A percentile compares a stretch with the other conserved stretches of the same genome.
Evolutionary conservation across 2,329 filamentous ascomycete species (phyloP).

Genomic region (Xylaria sp.): DNA sequence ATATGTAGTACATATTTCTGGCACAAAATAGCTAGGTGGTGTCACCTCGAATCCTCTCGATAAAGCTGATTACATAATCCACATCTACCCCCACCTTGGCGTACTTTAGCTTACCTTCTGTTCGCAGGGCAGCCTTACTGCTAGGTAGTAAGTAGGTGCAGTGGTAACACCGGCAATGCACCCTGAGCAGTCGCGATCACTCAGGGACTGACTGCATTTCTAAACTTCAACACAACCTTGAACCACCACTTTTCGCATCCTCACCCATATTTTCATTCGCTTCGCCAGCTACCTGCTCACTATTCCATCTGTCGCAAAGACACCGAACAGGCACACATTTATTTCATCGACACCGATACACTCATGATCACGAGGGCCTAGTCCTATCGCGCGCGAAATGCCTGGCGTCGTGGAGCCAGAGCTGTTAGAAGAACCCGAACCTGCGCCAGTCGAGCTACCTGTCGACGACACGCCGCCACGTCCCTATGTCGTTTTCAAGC

Average conservation of each 20-base stretch:
- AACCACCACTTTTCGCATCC: slow-evolving; percentile 1
- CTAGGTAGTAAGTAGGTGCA: too few species aligned
- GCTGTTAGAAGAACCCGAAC: slow-evolving; percentile 42
- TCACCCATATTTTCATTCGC: slow-evolving; percentile 5
- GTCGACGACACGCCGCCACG: slow-evolving; percentile 51
- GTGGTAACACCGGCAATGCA: too few species aligned
- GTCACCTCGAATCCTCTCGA: background rate
- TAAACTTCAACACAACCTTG: slow-evolving; percentile 5
- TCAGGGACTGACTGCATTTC: background rate
- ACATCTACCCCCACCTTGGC: background rate
- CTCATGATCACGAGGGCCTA: slow-evolving; percentile 42
- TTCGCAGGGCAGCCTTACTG: background rate
- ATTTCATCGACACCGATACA: background rate
- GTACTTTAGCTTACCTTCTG: background rate
- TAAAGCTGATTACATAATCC: background rate
- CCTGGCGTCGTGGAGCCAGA: slow-evolving; percentile 49
- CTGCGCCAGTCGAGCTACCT: slow-evolving; percentile 48
- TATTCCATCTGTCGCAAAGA: background rate
- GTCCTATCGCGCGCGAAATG: slow-evolving; percentile 46
- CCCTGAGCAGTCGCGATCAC: slow-evolving; percentile 26
- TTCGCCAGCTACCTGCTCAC: background rate
- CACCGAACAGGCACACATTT: background rate
- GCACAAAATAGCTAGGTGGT: background rate
- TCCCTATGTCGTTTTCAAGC: slow-evolving; percentile 73
- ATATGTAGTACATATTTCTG: too few species aligned